Conservation (phyloP, 352 stramenopile species). For the Phytophthora meadii region DNA sequence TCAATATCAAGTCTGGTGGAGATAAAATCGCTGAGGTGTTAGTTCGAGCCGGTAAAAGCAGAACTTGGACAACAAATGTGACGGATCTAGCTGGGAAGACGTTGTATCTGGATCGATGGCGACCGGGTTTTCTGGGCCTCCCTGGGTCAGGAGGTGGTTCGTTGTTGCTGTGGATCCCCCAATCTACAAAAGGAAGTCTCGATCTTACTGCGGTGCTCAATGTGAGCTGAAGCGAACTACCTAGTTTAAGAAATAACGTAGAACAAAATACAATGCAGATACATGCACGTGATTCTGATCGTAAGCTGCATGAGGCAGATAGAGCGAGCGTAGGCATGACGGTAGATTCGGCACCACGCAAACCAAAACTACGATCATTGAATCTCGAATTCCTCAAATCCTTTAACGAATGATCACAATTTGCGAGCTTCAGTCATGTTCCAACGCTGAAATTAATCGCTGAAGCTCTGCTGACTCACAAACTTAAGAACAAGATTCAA, state of each 20-base stretch:
- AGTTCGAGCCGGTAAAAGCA: constrained; percentile 31
- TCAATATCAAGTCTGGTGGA: constrained; percentile 50
- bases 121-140: constrained; percentile 39
- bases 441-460: not conserved
- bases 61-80: constrained; percentile 34
- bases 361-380: no score
- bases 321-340: no score
- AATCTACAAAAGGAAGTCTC: constrained; percentile 28
- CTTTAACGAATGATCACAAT: not conserved
- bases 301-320: no score
- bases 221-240: constrained; percentile 8
- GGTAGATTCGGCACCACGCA: no score
- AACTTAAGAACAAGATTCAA: not conserved
- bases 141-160: constrained; percentile 41
- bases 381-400: constrained; percentile 6
- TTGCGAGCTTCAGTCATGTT: not conserved
- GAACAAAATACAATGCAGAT: not conserved
- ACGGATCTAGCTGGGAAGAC: constrained; percentile 43
- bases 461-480: not conserved
- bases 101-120: constrained; percentile 51
- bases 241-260: not conserved
- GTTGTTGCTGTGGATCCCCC: constrained; percentile 44
- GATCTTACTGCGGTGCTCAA: constrained; percentile 37
- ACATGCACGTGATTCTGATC: not conserved
- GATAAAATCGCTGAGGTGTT: constrained; percentile 39